phyloP scores from a whole-genome alignment of 805 yeast genomes.

The Cyberlindnera mycetangii region DNA sequence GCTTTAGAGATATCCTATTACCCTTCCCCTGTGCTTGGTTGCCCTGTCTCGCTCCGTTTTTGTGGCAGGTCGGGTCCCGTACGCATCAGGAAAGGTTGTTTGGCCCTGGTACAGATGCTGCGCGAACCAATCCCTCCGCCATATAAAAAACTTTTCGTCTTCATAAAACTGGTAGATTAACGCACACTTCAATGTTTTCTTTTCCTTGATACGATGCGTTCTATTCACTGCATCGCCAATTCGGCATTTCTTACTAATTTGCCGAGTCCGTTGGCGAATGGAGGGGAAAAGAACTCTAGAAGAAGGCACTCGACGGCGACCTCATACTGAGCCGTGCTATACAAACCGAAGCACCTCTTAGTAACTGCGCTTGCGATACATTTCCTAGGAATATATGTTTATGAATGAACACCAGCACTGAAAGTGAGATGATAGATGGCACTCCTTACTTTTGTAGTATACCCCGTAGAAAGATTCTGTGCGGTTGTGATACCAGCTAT shows the following conservation, averaged over 20 bases:
- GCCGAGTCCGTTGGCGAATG: slow-evolving; percentile 33
- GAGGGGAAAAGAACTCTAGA: slow-evolving; percentile 46
- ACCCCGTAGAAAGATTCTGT: too few relatives aligned
- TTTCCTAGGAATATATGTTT: slow-evolving; percentile 28
- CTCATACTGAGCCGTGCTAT: slow-evolving; percentile 34
- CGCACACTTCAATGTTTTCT: slow-evolving; percentile 10
- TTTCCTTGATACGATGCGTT: slow-evolving; percentile 40
- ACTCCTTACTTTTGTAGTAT: not conserved
- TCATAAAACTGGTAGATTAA: too few relatives aligned
- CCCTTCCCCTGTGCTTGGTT: not conserved
- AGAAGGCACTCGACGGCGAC: slow-evolving; percentile 32
- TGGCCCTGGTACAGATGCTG: not conserved
- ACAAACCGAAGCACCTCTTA: slow-evolving; percentile 25
- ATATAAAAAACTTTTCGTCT: slow-evolving; percentile 1
- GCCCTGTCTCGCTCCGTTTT: not conserved
- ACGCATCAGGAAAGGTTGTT: slow-evolving; percentile 6
- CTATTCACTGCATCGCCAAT: slow-evolving; percentile 43
- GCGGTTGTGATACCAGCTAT: too few relatives aligned
- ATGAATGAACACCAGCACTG: not conserved
- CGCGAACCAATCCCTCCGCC: not conserved
- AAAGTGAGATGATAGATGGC: too few relatives aligned
- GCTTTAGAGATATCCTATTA: not conserved
- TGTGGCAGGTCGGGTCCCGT: not conserved
- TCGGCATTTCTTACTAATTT: slow-evolving; percentile 5
- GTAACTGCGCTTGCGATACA: slow-evolving; percentile 42